These are phyloP conservation scores for Lycium barbarum DNA, from an alignment of 257 asterid species.

Conservation along the genomic window DNA sequence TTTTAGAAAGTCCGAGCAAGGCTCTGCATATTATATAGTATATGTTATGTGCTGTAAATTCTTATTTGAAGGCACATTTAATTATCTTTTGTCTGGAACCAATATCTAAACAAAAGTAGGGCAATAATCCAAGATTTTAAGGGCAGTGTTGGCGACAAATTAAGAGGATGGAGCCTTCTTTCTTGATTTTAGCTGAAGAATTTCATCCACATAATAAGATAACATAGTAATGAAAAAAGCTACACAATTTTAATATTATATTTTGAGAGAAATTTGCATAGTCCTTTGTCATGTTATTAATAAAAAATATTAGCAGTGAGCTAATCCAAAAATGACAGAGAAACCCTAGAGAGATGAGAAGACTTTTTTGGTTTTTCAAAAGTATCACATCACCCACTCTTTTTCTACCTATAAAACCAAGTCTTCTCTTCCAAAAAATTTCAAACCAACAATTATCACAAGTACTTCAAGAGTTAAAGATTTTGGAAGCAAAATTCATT, in stretches of 20 bases:
- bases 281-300: constrained; percentile 43
- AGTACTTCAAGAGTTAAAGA: constrained; percentile 38
- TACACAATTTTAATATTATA: constrained; percentile 39
- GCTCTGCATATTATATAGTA: too few relatives aligned
- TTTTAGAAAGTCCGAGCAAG: not conserved
- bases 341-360: constrained; percentile 65
- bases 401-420: constrained; percentile 68
- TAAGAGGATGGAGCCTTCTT: constrained; percentile 52
- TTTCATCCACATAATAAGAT: constrained; percentile 48
- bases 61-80: too few relatives aligned
- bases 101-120: not conserved
- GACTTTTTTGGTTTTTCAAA: constrained; percentile 55
- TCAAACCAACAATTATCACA: constrained; percentile 29
- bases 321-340: constrained; percentile 69
- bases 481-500: constrained; percentile 24
- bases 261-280: constrained; percentile 45
- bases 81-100: too few relatives aligned
- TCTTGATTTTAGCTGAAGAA: constrained; percentile 43
- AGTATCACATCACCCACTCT: constrained; percentile 67
- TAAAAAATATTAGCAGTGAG: constrained; percentile 40
- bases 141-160: constrained; percentile 43
- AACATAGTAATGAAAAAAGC: constrained; percentile 48
- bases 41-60: too few relatives aligned
- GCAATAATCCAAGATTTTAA: constrained; percentile 33
- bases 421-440: constrained; percentile 65